Base-by-base conservation (phyloP, 108 stramenopile genomes). In the Asterionellopsis glacialis region DNA sequence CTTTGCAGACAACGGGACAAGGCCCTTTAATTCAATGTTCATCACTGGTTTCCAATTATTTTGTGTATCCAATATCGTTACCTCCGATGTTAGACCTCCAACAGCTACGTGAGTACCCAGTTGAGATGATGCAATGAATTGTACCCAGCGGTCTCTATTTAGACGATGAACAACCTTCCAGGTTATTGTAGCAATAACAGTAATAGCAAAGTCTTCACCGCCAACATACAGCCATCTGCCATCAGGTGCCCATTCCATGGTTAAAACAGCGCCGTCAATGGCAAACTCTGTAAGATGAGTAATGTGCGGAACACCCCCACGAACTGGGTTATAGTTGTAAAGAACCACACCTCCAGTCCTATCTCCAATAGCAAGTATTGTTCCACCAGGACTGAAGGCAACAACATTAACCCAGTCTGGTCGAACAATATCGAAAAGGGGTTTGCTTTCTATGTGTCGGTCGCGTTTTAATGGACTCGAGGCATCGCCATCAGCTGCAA, bases 161-260 rank as follows among this genome's bases (percentile, higher is more conserved):
- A 87, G 74, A 41, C 65, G 56, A 51, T 82, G 72, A 0, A 72
- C 66, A 18, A 72, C 63, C 55, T 79, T 61, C 75, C 80, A 83
- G 25, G 61, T 67, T 43, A 52, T 16, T 9, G 86, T 79, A 50
- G 67, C 69, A 40, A 87, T 74, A 27, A 83, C 68, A 9, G 80
- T 79, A 16, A 87, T 70, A n/a, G 63, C 60, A 62, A 76, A 87
- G 54, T 87, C 86, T 66, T 87, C 82, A 16, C 82, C 82, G 1
- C 82, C 86, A 11, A 69, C 67, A 52, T 87, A 87, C 11, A 87
- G 48, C 59, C 68, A 83, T 56, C 68, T 67, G 9, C 74, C 82
- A 51, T 87, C 79, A 0, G 82, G 65, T 5, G 82, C 79, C 86
- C 86, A 87, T 12, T 87, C 73, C 18, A 83, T 24, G 55, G 61